A percentile compares a stretch with the other conserved stretches of the same genome.
Conservation (phyloP, 805 yeast genomes). For the Yarrowia sp. region DNA sequence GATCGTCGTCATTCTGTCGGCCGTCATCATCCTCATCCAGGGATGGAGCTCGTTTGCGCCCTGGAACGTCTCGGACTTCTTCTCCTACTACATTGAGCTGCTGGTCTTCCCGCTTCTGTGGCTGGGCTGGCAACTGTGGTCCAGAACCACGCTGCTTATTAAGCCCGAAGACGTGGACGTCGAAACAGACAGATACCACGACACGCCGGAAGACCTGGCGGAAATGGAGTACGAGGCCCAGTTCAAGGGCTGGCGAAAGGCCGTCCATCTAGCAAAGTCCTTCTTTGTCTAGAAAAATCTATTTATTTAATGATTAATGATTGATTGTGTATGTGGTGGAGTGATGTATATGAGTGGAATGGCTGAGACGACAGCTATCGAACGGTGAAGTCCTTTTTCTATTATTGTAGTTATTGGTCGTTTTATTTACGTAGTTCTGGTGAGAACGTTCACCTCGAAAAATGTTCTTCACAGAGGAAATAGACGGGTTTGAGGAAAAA, state of each 20-base stretch:
- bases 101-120: slow-evolving; percentile 61
- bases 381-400: too few species aligned
- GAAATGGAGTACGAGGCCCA: slow-evolving; percentile 50
- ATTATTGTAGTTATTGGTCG: too few species aligned
- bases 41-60: slow-evolving; percentile 71
- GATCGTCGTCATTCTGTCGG: slow-evolving; percentile 56
- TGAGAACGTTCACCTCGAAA: too few species aligned
- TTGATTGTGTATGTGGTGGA: too few species aligned
- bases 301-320: slow-evolving; percentile 1
- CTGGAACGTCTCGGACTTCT: slow-evolving; percentile 69
- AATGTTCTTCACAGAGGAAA: too few species aligned
- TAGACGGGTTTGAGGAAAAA: too few species aligned
- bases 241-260: slow-evolving; percentile 38
- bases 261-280: slow-evolving; percentile 15
- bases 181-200: slow-evolving; percentile 74
- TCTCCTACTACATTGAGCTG: slow-evolving; percentile 70
- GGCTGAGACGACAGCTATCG: too few species aligned
- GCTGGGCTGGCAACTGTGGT: slow-evolving; percentile 63
- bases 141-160: slow-evolving; percentile 65
- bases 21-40: slow-evolving; percentile 62
- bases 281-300: slow-evolving; percentile 24
- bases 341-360: too few species aligned
- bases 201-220: slow-evolving; percentile 57
- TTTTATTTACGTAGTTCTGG: too few species aligned
- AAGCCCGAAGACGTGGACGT: slow-evolving; percentile 75